phyloP scores from a whole-genome alignment of 805 yeast species.

The Sugiyamaella marilandica region DNA sequence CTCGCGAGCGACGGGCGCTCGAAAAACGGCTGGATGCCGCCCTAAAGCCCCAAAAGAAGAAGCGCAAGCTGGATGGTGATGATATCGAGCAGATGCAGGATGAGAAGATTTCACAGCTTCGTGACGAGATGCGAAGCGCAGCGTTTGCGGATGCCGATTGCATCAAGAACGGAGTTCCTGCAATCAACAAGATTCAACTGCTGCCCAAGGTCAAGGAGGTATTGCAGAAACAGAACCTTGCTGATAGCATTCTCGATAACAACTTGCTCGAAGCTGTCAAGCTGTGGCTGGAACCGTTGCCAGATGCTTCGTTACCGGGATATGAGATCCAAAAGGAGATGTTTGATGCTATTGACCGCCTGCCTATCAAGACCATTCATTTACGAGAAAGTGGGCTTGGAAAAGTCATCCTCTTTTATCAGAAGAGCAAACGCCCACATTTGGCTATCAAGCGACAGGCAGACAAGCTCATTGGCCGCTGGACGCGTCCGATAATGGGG shows the following conservation, averaged over 20 bases:
- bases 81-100: conserved; percentile 95
- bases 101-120: conserved; percentile 74
- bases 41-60: conserved; percentile 50
- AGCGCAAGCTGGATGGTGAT: conserved; percentile 75
- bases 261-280: conserved; percentile 89
- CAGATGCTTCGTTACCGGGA: conserved; percentile 97
- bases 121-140: conserved; percentile 81
- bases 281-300: conserved; percentile 96
- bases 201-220: conserved; percentile 74
- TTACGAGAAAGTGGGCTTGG: conserved; percentile 93
- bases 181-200: conserved; percentile 70
- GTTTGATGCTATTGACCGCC: conserved; percentile 62
- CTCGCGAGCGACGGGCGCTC: conserved; percentile 62
- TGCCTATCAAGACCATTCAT: conserved; percentile 95
- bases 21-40: conserved; percentile 80
- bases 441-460: conserved; percentile 80
- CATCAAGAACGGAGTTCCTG: conserved; percentile 59
- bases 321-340: conserved; percentile 90
- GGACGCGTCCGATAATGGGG: conserved; percentile 98
- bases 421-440: conserved; percentile 84
- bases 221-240: conserved; percentile 74
- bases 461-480: conserved; percentile 86
- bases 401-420: conserved; percentile 88
- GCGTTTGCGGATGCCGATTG: conserved; percentile 51
- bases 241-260: conserved; percentile 90